Conservation (phyloP, 352 stramenopile species). For the Blastocystis sp. region DNA sequence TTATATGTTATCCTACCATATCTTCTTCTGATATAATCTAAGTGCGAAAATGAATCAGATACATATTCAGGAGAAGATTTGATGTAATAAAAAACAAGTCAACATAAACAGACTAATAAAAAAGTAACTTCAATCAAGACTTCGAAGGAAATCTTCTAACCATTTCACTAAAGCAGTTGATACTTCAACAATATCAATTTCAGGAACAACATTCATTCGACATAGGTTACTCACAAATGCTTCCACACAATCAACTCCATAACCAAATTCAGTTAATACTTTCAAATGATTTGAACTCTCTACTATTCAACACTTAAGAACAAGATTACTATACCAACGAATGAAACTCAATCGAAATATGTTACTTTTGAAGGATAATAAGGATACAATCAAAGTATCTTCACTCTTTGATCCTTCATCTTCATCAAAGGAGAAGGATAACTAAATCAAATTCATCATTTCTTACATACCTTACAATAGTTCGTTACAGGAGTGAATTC, state of each 20-base stretch:
- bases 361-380: background rate
- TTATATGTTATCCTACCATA: background rate
- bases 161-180: background rate
- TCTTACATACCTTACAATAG: background rate
- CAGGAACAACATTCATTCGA: conserved; percentile 9
- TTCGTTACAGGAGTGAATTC: background rate
- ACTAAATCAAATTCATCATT: background rate
- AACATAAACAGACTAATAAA: no score
- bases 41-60: background rate
- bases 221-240: conserved; percentile 4
- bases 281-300: background rate
- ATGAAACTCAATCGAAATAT: background rate
- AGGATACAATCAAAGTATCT: background rate
- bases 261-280: background rate
- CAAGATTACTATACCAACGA: background rate
- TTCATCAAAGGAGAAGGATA: background rate
- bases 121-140: background rate
- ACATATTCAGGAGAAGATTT: no score
- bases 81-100: no score
- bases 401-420: background rate
- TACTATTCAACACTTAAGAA: background rate
- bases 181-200: background rate
- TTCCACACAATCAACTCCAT: background rate
- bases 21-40: background rate
- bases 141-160: background rate